Evolutionary conservation across 208 protist genomes (phyloP).

Genomic region (Trypanosoma melophagium): DNA sequence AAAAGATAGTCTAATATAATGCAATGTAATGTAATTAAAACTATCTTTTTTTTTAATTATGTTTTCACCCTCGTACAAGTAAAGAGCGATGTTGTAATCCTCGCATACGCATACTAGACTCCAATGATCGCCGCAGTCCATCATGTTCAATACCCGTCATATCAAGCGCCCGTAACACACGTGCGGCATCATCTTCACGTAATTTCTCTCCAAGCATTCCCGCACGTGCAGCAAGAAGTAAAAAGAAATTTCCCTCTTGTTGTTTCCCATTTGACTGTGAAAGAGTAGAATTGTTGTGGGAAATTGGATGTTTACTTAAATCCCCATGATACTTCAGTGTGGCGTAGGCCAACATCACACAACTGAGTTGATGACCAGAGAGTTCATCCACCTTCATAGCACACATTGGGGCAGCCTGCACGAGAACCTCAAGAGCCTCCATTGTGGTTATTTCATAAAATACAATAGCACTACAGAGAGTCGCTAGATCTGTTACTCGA

Average conservation of each 20-base stretch:
- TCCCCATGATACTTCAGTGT: slow-evolving; percentile 45
- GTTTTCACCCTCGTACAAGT: slow-evolving; percentile 9
- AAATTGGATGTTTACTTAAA: slow-evolving; percentile 5
- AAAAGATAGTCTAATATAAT: no score
- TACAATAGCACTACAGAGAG: slow-evolving; percentile 58
- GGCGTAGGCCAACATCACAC: slow-evolving; percentile 64
- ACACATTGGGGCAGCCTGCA: slow-evolving; percentile 46
- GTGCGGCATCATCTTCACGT: slow-evolving; percentile 49
- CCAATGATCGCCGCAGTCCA: slow-evolving; percentile 47
- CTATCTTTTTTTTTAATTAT: slow-evolving; percentile 5
- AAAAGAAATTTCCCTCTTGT: slow-evolving; percentile 40
- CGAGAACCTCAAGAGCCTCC: slow-evolving; percentile 45
- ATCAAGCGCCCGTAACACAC: slow-evolving; percentile 62
- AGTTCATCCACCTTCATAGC: slow-evolving; percentile 39
- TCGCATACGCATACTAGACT: slow-evolving; percentile 66
- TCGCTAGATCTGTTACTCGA: slow-evolving; percentile 44
- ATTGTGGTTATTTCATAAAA: slow-evolving; percentile 62
- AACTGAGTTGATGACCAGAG: slow-evolving; percentile 54
- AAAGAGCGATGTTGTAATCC: slow-evolving; percentile 31
- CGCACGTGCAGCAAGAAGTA: slow-evolving; percentile 52
- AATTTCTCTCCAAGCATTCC: slow-evolving; percentile 55
- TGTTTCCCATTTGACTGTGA: no score
- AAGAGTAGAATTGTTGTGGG: background rate
- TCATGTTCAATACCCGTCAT: slow-evolving; percentile 54
- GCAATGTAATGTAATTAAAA: no score